phyloP scores from a whole-genome alignment of 192 early-diverging fungal genomes.

The Entomortierella chlamydospora region DNA sequence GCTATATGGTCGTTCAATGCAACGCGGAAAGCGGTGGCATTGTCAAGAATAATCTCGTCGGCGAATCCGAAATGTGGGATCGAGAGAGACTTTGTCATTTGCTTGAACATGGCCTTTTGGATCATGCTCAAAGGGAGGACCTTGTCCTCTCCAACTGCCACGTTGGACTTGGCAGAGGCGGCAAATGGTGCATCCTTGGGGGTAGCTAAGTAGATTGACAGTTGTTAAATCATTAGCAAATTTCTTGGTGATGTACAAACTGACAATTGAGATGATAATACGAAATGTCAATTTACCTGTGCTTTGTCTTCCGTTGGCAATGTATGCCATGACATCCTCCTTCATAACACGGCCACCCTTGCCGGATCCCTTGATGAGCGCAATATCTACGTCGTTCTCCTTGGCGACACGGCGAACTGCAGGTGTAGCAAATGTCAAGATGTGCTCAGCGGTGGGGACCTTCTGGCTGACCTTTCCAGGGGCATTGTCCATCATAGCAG shows the following conservation, averaged over 20 bases:
- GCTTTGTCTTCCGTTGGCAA: slow-evolving; percentile 46
- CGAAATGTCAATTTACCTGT: slow-evolving; percentile 27
- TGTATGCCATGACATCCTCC: slow-evolving; percentile 84
- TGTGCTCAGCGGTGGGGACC: slow-evolving; percentile 39
- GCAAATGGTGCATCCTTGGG: slow-evolving; percentile 37
- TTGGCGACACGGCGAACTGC: slow-evolving; percentile 89
- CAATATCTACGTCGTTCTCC: slow-evolving; percentile 83
- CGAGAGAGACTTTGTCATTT: slow-evolving; percentile 90
- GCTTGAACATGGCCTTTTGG: slow-evolving; percentile 97
- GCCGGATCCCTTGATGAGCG: slow-evolving; percentile 79
- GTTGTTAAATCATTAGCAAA: too few species aligned
- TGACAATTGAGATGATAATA: background rate
- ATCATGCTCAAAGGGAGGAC: slow-evolving; percentile 79
- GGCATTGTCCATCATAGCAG: slow-evolving; percentile 37
- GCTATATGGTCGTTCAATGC: slow-evolving; percentile 75
- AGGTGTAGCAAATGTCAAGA: slow-evolving; percentile 79
- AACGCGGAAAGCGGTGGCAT: slow-evolving; percentile 69
- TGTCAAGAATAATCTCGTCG: slow-evolving; percentile 88
- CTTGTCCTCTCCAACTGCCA: slow-evolving; percentile 63
- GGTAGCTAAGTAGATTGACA: slow-evolving; percentile 27
- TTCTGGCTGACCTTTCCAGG: slow-evolving; percentile 15
- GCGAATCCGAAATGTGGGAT: slow-evolving; percentile 97
- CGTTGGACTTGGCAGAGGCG: slow-evolving; percentile 26
- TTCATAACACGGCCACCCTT: slow-evolving; percentile 91
- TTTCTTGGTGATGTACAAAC: background rate